Conservation (phyloP, 2,329 filamentous ascomycete species). For the Phymatotrichopsis omnivora region DNA sequence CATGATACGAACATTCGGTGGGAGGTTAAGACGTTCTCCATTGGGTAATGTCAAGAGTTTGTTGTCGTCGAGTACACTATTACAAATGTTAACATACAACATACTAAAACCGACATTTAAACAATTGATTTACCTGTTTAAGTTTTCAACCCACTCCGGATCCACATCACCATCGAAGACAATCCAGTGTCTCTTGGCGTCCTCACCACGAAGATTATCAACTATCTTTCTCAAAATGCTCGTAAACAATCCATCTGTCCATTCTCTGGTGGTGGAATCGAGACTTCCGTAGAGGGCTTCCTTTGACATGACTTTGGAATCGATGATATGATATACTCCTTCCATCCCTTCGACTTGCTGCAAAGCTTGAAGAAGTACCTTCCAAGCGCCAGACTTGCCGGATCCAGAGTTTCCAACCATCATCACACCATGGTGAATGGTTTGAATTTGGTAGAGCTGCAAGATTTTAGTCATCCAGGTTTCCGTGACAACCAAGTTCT, state of each 20-base stretch:
- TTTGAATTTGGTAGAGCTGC: constrained; percentile 95
- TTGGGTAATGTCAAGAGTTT: constrained; percentile 95
- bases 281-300: constrained; percentile 92
- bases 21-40: constrained; percentile 91
- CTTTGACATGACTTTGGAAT: constrained; percentile 99
- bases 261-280: constrained; percentile 93
- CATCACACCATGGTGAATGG: constrained; percentile 98
- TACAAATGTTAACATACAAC: constrained; percentile 11
- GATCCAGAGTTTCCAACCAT: constrained; percentile 98
- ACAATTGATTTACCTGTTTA: constrained; percentile 56
- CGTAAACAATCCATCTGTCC: constrained; percentile 97
- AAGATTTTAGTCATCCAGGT: constrained; percentile 96
- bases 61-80: constrained; percentile 89
- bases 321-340: constrained; percentile 92
- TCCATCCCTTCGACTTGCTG: constrained; percentile 86
- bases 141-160: constrained; percentile 98
- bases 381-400: constrained; percentile 94
- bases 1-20: constrained; percentile 95
- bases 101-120: background rate
- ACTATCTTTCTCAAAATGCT: constrained; percentile 97
- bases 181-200: constrained; percentile 96
- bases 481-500: constrained; percentile 81
- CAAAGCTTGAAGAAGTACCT: constrained; percentile 77
- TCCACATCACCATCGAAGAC: constrained; percentile 99
- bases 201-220: constrained; percentile 94